These are phyloP conservation scores for Dionaea muscipula DNA, from an alignment of 179 eudicot genomes.

Conservation along the genomic window DNA sequence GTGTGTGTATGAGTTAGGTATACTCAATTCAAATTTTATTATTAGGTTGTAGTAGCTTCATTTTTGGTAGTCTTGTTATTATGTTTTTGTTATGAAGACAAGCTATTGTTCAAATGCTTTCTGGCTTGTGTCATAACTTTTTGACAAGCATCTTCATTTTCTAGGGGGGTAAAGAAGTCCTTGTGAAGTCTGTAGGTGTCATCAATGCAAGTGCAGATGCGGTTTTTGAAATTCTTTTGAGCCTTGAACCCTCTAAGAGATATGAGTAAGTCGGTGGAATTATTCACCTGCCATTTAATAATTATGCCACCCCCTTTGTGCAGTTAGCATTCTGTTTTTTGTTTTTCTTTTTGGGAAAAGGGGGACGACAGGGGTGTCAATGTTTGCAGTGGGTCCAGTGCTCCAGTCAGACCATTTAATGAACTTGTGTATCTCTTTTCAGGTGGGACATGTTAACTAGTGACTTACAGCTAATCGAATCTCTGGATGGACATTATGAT, in stretches of 20 bases:
- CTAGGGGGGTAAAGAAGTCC: slow-evolving; percentile 61
- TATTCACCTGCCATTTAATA: neutral
- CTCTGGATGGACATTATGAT: slow-evolving; percentile 71
- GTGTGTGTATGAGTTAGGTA: too few species aligned
- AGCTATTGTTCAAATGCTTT: too few species aligned
- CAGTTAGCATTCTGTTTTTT: neutral
- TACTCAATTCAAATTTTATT: too few species aligned
- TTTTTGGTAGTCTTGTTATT: too few species aligned
- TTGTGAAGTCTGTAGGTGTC: slow-evolving; percentile 90
- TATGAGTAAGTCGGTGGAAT: slow-evolving; percentile 56
- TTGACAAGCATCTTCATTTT: slow-evolving; percentile 9
- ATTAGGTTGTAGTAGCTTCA: too few species aligned
- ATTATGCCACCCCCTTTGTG: neutral
- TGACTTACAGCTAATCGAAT: slow-evolving; percentile 75
- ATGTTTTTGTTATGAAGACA: too few species aligned
- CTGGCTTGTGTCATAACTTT: too few species aligned
- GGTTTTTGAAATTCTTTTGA: slow-evolving; percentile 70
- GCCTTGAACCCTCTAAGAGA: slow-evolving; percentile 63
- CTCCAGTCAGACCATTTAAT: too few species aligned
- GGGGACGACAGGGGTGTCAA: too few species aligned
- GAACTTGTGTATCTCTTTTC: too few species aligned
- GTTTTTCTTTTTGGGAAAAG: slow-evolving; percentile 1
- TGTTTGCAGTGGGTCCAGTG: too few species aligned
- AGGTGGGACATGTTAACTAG: slow-evolving; percentile 92
- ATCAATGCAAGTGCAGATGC: slow-evolving; percentile 70